These are phyloP conservation scores for Suhomyces panamericanus DNA, from an alignment of 1,139 yeast genomes.

Conservation along the genomic window DNA sequence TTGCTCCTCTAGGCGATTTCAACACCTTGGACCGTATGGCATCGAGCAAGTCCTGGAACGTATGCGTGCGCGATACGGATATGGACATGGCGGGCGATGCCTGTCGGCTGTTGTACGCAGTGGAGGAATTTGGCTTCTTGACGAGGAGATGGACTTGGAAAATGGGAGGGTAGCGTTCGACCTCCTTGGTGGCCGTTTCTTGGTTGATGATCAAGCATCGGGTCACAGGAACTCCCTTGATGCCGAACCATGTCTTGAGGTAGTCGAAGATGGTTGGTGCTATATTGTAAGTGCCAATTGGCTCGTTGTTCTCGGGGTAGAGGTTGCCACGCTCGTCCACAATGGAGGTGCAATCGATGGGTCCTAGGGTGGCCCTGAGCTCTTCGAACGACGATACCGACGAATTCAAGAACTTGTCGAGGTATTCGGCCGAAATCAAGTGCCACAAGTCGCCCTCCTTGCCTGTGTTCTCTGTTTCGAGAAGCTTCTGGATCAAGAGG, in stretches of 20 bases:
- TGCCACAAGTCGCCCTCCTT: constrained; percentile 38
- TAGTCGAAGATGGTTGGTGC: constrained; percentile 44
- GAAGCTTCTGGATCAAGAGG: constrained; percentile 24
- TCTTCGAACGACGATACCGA: constrained; percentile 29
- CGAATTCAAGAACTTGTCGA: constrained; percentile 28
- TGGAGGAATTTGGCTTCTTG: constrained; percentile 19
- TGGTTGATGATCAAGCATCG: constrained; percentile 45
- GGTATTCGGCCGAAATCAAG: constrained; percentile 34
- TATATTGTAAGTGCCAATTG: constrained; percentile 32
- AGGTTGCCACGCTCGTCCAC: constrained; percentile 36
- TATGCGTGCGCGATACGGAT: constrained; percentile 32
- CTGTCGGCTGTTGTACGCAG: constrained; percentile 11
- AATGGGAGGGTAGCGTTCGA: constrained; percentile 55
- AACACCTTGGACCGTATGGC: constrained; percentile 23
- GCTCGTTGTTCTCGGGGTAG: constrained; percentile 31
- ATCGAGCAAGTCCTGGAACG: constrained; percentile 37
- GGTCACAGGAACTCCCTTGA: constrained; percentile 44
- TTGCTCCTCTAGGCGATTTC: constrained; percentile 16
- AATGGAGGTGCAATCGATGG: constrained; percentile 32
- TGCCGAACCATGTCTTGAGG: constrained; percentile 56
- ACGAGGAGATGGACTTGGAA: constrained; percentile 54
- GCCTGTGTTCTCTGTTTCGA: constrained; percentile 17
- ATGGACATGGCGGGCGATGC: constrained; percentile 13
- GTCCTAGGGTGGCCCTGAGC: constrained; percentile 31
- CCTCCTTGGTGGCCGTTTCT: constrained; percentile 36